Evolutionary conservation across 2,329 filamentous ascomycete genomes (phyloP), one percentile per base, ranked within the genome.

Genomic region (Epichloe gansuensis): DNA sequence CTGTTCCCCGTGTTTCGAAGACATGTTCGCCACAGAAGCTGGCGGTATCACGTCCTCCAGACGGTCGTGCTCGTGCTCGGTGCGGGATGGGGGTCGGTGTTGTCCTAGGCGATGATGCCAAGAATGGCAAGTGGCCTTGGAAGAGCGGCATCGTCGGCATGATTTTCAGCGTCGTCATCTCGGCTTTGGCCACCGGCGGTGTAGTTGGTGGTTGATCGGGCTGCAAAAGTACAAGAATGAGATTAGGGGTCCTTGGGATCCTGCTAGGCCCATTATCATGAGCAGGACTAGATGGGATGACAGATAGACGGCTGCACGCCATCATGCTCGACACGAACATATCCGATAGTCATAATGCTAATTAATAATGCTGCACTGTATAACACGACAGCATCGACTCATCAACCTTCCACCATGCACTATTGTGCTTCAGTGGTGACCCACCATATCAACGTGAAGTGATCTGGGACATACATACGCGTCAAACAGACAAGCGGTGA

Each of bases 151-250:
- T 91, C 25, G 72, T 87, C 3, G 93, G 93, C 12, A 83, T 88
- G 58, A 67, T 91, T 1, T 73, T 95, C 5, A 88, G 88, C 5
- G 80, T 82, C n/a, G 62, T 91, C 9, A 74, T 89, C 23, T 85
- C 86, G 0, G 81, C 83, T 4, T 67, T 95, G 51, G 83, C 83
- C 2, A 95, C 96, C 82, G 93, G 91, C 2, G 90, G 12, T 96
- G 91, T 67, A 95, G 89, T 65, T 97, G 91, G 91, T 97, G 93
- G 91, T 72, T 98, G 57, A 97, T 98, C 63, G 88, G 90, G 8
- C 69, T 98, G 67, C 93, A 98, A 70, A 91, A 95, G 72, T 98
- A 97, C 71, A 98, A 98, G 75, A 97, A 97, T 67, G 93, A 97
- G 70, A 96, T 98, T 59, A 88, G 91, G 63, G 93, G 93, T 44